phyloP scores from a whole-genome alignment of 768 basidiomycete species.

The Termitomyces sp. region DNA sequence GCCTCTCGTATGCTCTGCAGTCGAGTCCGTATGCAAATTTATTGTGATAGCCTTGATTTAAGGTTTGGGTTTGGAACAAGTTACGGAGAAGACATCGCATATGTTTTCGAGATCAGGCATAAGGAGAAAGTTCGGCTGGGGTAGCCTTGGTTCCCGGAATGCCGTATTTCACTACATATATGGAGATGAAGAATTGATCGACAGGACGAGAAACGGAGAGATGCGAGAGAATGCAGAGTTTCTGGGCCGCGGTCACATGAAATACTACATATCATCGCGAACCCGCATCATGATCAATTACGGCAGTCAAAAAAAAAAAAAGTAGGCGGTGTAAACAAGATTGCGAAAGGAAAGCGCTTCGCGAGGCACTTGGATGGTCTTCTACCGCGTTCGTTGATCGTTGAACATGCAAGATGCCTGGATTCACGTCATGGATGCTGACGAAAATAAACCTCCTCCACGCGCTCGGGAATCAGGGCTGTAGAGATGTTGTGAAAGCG shows the following conservation, averaged over 20 bases:
- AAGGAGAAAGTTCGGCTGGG: background rate
- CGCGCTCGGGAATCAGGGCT: slow-evolving; percentile 5
- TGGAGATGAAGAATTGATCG: background rate
- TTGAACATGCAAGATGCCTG: background rate
- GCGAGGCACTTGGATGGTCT: background rate
- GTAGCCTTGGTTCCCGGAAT: background rate
- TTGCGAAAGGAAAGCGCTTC: background rate
- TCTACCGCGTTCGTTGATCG: background rate
- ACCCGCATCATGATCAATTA: background rate
- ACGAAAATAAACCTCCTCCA: slow-evolving; percentile 1
- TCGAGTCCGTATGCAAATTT: background rate
- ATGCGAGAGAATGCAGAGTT: background rate
- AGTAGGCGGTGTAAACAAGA: background rate
- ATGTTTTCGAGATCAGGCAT: too few species aligned
- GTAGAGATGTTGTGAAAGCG: background rate
- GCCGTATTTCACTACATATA: background rate
- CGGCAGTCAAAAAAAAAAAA: background rate
- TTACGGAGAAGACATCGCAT: too few species aligned
- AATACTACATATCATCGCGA: too few species aligned
- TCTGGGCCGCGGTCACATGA: background rate
- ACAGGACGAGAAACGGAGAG: background rate
- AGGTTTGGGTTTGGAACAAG: background rate
- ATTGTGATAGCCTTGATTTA: background rate
- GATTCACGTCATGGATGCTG: background rate
- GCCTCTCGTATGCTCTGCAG: too few species aligned